These are phyloP conservation scores for Aspergillus calidoustus DNA, from an alignment of 2,329 filamentous ascomycete genomes.

Conservation along the genomic window DNA sequence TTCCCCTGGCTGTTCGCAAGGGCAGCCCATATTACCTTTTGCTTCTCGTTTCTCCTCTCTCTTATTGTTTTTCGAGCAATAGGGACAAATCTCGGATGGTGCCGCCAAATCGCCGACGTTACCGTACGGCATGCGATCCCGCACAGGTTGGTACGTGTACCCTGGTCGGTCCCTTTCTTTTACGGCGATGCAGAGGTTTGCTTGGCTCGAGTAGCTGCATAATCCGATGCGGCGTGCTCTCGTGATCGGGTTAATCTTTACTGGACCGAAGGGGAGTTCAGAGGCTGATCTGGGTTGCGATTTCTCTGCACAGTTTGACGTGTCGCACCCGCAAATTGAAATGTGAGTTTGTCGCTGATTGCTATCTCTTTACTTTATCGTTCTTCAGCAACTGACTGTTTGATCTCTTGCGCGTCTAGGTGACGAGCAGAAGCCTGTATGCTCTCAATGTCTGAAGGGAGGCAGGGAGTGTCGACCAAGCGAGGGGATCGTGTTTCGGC, in stretches of 20 bases:
- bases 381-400: constrained; percentile 4
- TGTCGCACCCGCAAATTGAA: constrained; percentile 67
- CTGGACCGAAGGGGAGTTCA: neutral
- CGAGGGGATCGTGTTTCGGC: constrained; percentile 68
- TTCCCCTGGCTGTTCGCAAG: neutral
- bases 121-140: constrained; percentile 46
- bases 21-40: constrained; percentile 11
- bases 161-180: neutral
- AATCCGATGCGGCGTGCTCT: neutral
- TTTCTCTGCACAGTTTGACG: constrained; percentile 49
- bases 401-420: constrained; percentile 26
- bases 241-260: neutral
- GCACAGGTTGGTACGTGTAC: constrained; percentile 47
- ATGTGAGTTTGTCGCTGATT: constrained; percentile 45
- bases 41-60: constrained; percentile 11
- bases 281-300: constrained; percentile 5
- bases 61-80: constrained; percentile 9
- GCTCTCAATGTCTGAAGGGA: constrained; percentile 65
- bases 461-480: constrained; percentile 64
- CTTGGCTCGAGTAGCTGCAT: constrained; percentile 1
- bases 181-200: neutral
- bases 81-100: constrained; percentile 28
- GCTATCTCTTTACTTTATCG: neutral
- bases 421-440: constrained; percentile 65
- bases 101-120: constrained; percentile 29